Base-by-base conservation (phyloP, 257 asterid species). In the Solanum medicagineum region DNA sequence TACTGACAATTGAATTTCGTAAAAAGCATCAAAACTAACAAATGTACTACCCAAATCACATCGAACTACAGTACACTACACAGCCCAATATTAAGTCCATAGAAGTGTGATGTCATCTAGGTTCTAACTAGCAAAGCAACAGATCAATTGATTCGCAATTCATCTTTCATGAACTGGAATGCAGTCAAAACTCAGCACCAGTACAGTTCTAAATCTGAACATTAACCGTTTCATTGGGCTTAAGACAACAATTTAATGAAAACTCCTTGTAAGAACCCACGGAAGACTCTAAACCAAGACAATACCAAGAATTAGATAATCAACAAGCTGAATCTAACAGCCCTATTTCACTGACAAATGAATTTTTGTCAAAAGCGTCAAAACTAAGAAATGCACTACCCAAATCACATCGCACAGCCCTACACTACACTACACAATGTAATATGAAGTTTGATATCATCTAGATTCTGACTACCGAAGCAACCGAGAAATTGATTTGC, bases 271-370 rank as follows among this genome's bases (percentile, higher is more conserved):
- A 47, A 85, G 47, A 29, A 83, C 83, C 45, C 8, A 86, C 8
- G 29, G 51, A 70, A 6, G 17, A 26, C 63, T 10, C 29, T n/a
- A 70, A 74, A 60, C 8, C 49, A 85, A 53, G 40, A n/a, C 26
- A 53, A 4, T 51, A 51, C 9, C 5, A 51, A 15, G 2, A 24
- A 77, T 77, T 9, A 53, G n/a, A 20, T n/a, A 68, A 77, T 65
- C 80, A 86, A 85, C 81, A 75, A 86, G 19, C 65, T 63, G 44
- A n/a, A 73, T 81, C 44, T 54, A 36, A 84, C 81, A 73, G n/a
- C 81, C 57, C 57, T 45, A 73, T 20, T 12, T 73, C 2, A 12
- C 81, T 49, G 60, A 75, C 60, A 49, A 75, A 22, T 75, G 22
- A 75, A 22, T 26, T 51, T 49, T 36, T 14, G 5, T 16, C 77